Evolutionary conservation across 306 rosid genomes (phyloP).

Genomic region (Psophocarpus tetragonolobus): DNA sequence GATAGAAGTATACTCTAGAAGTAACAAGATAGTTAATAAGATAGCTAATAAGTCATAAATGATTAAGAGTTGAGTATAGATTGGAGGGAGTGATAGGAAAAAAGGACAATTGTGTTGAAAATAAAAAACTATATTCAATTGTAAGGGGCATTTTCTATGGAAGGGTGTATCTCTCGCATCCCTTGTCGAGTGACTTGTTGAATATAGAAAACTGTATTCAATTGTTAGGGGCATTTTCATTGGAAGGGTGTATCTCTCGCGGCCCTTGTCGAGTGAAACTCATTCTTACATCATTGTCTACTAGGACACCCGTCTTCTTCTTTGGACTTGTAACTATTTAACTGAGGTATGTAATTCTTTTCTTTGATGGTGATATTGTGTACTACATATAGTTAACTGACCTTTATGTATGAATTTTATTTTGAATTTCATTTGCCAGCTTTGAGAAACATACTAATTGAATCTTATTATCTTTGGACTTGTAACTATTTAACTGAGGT

Average conservation of each 20-base stretch:
- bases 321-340: not conserved
- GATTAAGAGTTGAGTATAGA: not conserved
- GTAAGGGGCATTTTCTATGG: not conserved
- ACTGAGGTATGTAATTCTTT: not conserved
- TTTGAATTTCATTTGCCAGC: conserved; percentile 22
- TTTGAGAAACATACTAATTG: no score
- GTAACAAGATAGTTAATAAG: not conserved
- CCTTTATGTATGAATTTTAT: not conserved
- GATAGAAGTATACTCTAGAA: not conserved
- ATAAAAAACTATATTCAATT: not conserved
- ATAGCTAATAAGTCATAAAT: no score
- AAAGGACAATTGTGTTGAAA: not conserved
- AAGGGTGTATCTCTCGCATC: not conserved
- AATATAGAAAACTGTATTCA: not conserved
- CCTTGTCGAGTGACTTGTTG: not conserved
- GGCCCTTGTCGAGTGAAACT: not conserved
- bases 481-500: conserved; percentile 2
- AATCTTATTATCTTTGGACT: not conserved
- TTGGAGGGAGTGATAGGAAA: not conserved
- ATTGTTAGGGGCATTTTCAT: not conserved
- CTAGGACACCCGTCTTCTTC: not conserved
- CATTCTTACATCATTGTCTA: not conserved
- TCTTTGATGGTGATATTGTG: not conserved
- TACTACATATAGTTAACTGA: not conserved
- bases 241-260: not conserved